Base-by-base conservation (phyloP, 805 yeast species). In the Scheffersomyces ergatensis region DNA sequence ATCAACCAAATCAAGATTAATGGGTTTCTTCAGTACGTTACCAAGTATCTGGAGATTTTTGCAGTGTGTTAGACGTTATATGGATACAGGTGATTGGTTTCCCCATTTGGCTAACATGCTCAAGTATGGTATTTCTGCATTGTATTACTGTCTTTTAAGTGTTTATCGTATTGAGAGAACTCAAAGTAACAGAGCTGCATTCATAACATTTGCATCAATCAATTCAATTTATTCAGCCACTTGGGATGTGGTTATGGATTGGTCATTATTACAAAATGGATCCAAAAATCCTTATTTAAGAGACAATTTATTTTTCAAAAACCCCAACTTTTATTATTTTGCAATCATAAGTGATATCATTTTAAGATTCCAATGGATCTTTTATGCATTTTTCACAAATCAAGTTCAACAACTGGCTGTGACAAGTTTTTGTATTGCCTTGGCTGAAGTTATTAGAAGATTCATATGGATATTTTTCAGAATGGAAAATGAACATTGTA, bases 231-330 rank as follows among this genome's bases (percentile, higher is more conserved):
- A 77, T 54, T 75, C 90, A 25, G 62, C 85, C 0, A 48, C 81
- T 3, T 93, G 99, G 99, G 99, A 93, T 63, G 67, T 93, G 5
- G 67, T 90, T 32, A 89, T 93, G 96, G 99, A 93, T 67, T 93
- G 96, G 92, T 89, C 97, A 2, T 67, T 93, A 53, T 72, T 85
- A 42, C 96, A 88, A 59, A 67, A 78, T 21, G 75, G 70, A 12
- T 73, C 84, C 2, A 70, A 72, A 44, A 74, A 85, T 57, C 62
- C 62, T 42, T 63, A 83, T 20, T 67, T 90, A 38, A 73, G 97
- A 51, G 82, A 87, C 54, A 83, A 86, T 53, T 67, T 90, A 37
- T 83, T 83, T 33, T 82, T 77, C 52, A 72, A 74, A 41, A 61
- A 63, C 11, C 82, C 83, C 9, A 56, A 58, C 21, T 71, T 75